Percentiles rank a stretch among this genome's conserved stretches.
Evolutionary conservation across 768 basidiomycete species (phyloP).

Genomic region (Gymnopilus junonius): DNA sequence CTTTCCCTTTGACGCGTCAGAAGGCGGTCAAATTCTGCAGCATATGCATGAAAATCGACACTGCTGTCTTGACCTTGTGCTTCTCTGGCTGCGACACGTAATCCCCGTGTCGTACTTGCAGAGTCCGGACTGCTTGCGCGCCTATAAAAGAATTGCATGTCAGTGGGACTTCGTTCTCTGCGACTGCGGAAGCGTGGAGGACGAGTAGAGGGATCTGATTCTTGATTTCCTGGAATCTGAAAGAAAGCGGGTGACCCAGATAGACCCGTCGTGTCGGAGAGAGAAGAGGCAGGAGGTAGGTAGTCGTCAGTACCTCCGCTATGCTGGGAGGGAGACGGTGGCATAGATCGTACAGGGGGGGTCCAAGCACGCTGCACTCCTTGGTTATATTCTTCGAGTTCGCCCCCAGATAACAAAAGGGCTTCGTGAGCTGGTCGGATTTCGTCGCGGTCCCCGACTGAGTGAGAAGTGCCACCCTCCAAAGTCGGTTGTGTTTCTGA

Average conservation of each 20-base stretch:
- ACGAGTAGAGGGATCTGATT: not conserved
- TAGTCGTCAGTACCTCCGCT: not conserved
- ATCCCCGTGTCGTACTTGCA: conserved; percentile 26
- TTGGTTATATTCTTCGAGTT: not conserved
- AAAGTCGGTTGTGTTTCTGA: conserved; percentile 36
- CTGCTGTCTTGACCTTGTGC: conserved; percentile 3
- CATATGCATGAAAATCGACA: not conserved
- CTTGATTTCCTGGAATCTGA: not conserved
- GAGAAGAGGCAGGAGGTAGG: not conserved
- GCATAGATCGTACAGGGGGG: not conserved
- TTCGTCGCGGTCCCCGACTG: conserved; percentile 22
- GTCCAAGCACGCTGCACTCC: not conserved
- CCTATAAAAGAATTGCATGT: conserved; percentile 4
- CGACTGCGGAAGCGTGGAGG: conserved; percentile 20
- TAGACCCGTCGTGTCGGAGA: not conserved
- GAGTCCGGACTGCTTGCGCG: conserved; percentile 10
- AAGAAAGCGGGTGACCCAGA: not conserved
- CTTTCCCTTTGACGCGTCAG: conserved; percentile 1
- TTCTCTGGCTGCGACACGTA: conserved; percentile 29
- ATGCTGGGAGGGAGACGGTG: not conserved
- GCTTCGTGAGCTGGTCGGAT: conserved; percentile 46
- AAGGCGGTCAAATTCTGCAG: conserved; percentile 16
- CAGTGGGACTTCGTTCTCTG: conserved; percentile 6
- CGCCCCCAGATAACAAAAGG: conserved; percentile 35
- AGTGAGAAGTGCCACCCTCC: conserved; percentile 12